Evolutionary conservation across 352 stramenopile genomes (phyloP).

Genomic region (Globisporangium sylvaticum): DNA sequence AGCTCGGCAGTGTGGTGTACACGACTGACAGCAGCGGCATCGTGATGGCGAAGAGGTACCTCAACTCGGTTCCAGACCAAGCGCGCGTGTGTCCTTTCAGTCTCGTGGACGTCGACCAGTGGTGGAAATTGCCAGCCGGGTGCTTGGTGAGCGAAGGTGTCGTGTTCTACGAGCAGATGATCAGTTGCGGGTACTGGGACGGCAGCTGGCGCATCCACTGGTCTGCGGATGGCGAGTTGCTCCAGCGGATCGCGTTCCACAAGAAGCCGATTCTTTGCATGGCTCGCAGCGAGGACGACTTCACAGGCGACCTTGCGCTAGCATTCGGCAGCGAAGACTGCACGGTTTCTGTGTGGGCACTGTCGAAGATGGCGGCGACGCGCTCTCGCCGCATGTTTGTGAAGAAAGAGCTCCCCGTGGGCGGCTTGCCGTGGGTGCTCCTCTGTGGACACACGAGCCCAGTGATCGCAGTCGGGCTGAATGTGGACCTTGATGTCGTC

Average conservation of each 20-base stretch:
- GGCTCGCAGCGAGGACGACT: slow-evolving; percentile 80
- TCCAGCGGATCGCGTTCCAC: slow-evolving; percentile 86
- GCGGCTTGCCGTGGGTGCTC: slow-evolving; percentile 74
- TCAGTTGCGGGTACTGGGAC: slow-evolving; percentile 87
- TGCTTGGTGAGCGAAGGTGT: slow-evolving; percentile 74
- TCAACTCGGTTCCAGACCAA: slow-evolving; percentile 68
- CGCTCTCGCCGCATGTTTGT: slow-evolving; percentile 79
- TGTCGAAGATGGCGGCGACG: slow-evolving; percentile 77
- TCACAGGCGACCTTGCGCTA: slow-evolving; percentile 79
- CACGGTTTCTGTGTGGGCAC: slow-evolving; percentile 80
- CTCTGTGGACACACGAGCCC: slow-evolving; percentile 73
- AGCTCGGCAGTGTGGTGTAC: slow-evolving; percentile 78
- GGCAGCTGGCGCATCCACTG: slow-evolving; percentile 86
- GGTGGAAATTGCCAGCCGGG: slow-evolving; percentile 77
- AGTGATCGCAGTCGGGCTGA: slow-evolving; percentile 74
- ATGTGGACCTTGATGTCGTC: slow-evolving; percentile 81
- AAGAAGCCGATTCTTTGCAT: slow-evolving; percentile 87
- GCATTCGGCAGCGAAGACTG: slow-evolving; percentile 85
- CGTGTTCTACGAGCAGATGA: slow-evolving; percentile 89
- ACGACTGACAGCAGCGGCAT: slow-evolving; percentile 72
- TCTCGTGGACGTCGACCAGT: slow-evolving; percentile 81
- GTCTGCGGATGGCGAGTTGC: slow-evolving; percentile 77
- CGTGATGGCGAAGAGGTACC: slow-evolving; percentile 72
- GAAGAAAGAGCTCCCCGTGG: slow-evolving; percentile 81
- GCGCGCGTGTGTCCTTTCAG: slow-evolving; percentile 69